These are phyloP conservation scores for Heliocybe sulcata DNA, from an alignment of 1,284 basidiomycete species.

Conservation along the genomic window DNA sequence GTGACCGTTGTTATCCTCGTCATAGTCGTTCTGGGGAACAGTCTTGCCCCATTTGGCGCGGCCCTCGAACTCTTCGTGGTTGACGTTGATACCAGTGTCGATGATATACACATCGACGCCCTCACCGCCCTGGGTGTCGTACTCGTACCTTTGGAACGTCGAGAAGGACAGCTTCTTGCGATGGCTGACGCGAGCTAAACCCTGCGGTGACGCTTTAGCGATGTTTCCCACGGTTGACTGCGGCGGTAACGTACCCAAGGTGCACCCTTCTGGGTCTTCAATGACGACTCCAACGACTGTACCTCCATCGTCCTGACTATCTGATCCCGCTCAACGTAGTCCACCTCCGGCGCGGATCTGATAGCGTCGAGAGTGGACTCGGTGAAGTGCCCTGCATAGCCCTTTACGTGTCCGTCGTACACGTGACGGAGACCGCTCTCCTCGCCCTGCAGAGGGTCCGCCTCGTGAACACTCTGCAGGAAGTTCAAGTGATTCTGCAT, in stretches of 20 bases:
- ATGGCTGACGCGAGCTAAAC: constrained; percentile 94
- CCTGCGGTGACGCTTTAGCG: constrained; percentile 35
- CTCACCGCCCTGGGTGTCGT: constrained; percentile 71
- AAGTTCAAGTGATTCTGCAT: constrained; percentile 73
- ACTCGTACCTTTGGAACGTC: constrained; percentile 87
- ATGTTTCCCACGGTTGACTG: constrained; percentile 1
- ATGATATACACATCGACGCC: constrained; percentile 88
- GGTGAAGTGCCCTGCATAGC: constrained; percentile 86
- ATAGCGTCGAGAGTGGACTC: constrained; percentile 71
- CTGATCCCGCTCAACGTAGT: constrained; percentile 91
- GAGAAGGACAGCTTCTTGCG: constrained; percentile 69
- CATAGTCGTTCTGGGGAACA: constrained; percentile 45
- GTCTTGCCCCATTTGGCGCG: constrained; percentile 32
- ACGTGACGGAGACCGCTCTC: constrained; percentile 59
- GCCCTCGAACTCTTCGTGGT: constrained; percentile 80
- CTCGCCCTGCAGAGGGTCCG: constrained; percentile 34
- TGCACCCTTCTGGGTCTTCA: constrained; percentile 58
- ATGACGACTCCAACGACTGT: neutral
- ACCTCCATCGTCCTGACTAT: constrained; percentile 68
- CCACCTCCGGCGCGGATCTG: constrained; percentile 85
- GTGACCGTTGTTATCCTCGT: constrained; percentile 32
- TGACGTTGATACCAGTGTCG: constrained; percentile 86
- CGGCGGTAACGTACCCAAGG: constrained; percentile 73
- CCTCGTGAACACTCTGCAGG: constrained; percentile 48
- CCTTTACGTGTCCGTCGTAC: constrained; percentile 67